Conservation (phyloP, 306 rosid species). For the Crotalaria pallida region DNA sequence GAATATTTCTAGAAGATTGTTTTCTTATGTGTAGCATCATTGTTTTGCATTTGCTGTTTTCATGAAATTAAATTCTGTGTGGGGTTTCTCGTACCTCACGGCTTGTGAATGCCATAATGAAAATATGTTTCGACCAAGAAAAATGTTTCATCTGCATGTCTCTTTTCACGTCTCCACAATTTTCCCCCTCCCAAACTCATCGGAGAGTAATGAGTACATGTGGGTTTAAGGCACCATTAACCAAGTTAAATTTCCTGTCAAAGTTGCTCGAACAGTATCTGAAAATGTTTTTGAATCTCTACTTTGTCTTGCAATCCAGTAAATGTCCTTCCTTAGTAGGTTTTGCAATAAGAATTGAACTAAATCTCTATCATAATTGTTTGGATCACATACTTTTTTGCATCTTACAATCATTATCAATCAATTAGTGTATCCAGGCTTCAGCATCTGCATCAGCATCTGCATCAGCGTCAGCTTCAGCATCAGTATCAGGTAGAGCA, state of each 20-base stretch:
- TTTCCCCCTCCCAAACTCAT: neutral
- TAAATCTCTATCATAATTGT: neutral
- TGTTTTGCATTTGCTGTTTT: neutral
- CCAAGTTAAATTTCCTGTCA: neutral
- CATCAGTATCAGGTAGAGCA: conserved; percentile 84
- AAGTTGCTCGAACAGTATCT: neutral
- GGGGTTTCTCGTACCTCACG: neutral
- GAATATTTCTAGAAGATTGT: neutral
- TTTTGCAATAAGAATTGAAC: conserved; percentile 8
- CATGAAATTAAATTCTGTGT: neutral
- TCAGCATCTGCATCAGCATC: too few relatives aligned
- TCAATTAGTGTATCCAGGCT: conserved; percentile 42
- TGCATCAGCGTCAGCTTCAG: too few relatives aligned
- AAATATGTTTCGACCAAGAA: conserved; percentile 3
- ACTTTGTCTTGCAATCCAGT: neutral
- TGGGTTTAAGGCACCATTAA: conserved; percentile 1
- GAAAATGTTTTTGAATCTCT: neutral
- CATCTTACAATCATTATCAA: neutral
- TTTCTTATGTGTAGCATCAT: neutral
- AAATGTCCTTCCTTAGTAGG: neutral
- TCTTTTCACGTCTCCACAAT: neutral
- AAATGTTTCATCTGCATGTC: neutral
- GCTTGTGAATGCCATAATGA: neutral
- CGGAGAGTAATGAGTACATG: neutral
- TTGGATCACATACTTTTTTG: neutral